Evolutionary conservation across 257 asterid species (phyloP), one percentile per base, ranked within the genome.

Genomic region (Verbascum thapsus): DNA sequence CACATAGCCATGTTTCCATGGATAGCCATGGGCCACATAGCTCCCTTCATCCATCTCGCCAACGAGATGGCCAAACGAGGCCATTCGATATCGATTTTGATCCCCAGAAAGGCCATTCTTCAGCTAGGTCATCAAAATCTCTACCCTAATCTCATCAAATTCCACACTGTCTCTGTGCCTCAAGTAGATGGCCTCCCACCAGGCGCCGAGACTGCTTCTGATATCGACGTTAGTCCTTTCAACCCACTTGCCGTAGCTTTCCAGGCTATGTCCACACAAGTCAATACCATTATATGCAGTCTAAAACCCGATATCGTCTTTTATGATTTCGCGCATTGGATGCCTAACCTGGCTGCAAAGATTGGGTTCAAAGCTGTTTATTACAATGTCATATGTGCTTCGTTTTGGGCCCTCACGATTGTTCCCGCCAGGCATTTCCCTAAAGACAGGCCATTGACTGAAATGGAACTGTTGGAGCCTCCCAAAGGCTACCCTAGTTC

Each of bases 1-100:
- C 92, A 90, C 76, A 78, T 87, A 48, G 78, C 82, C 54, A 87
- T 90, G 98, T 90, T 81, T 58, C 96, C 98, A 74, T 90, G 98
- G 98, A 51, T 90, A 26, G 98, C 95, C 45, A 75, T 80, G 0
- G 98, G 98, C 3, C 98, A 90, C 79, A 81, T 85, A 57, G 85
- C 88, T 7, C 94, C 96, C 22, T 88, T 78, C 79, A 76, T 88
- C 75, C 87, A 83, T 22, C 92, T 90, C 16, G 85, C 95, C 35
- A 85, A 87, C 67, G 86, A 83, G 35, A 76, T 90, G 3, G 98
- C 98, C 15, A 13, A 40, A 18, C 58, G 88, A 2, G 92, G 92
- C 63, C 88, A 83, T 67, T 22, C 64, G 2, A 67, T 83, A 71
- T 83, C 96, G 30, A 75, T 87, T 13, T 60, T 90, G 23, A 63